These are phyloP conservation scores for Pichia membranifaciens DNA, from an alignment of 805 yeast genomes.

Conservation along the genomic window DNA sequence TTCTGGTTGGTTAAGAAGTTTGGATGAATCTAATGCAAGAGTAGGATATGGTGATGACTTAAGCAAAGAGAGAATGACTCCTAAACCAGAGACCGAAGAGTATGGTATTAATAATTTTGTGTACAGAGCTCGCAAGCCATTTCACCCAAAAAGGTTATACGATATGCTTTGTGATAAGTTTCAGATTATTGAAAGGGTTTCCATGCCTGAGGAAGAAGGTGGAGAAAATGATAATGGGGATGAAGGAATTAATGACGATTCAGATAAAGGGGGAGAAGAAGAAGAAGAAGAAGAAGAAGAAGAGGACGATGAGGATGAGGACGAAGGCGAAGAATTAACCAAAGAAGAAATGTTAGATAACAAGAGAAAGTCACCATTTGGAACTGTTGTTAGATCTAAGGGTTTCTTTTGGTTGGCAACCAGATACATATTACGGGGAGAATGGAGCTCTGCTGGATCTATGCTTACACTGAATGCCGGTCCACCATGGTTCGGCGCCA, in stretches of 20 bases:
- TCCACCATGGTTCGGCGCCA: conserved; percentile 8
- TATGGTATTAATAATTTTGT: conserved; percentile 41
- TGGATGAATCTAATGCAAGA: conserved; percentile 34
- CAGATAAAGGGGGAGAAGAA: conserved; percentile 14
- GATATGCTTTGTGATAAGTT: conserved; percentile 34
- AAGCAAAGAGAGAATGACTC: conserved; percentile 25
- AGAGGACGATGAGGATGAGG: conserved; percentile 50
- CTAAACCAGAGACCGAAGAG: conserved; percentile 43
- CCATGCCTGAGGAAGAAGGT: conserved; percentile 17
- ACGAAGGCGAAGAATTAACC: conserved; percentile 38
- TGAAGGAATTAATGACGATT: background rate
- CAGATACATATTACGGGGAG: conserved; percentile 13
- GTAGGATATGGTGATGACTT: conserved; percentile 28
- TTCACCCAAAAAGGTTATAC: conserved; percentile 40
- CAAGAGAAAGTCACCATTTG: conserved; percentile 8
- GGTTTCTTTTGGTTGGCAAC: conserved; percentile 11
- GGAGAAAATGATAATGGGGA: background rate
- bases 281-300: conserved; percentile 53
- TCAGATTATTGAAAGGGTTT: conserved; percentile 22
- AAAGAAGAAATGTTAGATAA: conserved; percentile 46
- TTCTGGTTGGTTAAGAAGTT: conserved; percentile 41
- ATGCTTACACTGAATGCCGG: conserved; percentile 10
- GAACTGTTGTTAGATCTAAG: conserved; percentile 9
- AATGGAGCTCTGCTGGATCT: conserved; percentile 14
- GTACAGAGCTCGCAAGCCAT: conserved; percentile 37